phyloP scores from a whole-genome alignment of 2,329 filamentous ascomycete genomes.

The Fonsecaea pugnacius region DNA sequence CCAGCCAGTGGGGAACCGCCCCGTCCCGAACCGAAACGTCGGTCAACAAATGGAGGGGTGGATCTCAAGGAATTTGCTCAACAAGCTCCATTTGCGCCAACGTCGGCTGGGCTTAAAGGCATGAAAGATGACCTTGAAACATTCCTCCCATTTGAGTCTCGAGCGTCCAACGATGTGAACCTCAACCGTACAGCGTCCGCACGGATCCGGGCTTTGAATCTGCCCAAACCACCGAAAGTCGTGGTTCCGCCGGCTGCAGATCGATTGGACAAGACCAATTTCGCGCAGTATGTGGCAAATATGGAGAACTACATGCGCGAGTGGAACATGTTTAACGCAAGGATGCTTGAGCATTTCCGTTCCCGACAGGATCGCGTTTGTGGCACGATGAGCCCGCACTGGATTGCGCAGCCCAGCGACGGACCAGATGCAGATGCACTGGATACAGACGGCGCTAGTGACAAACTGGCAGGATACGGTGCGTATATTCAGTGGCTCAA shows the following conservation, averaged over 20 bases:
- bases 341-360: constrained; percentile 61
- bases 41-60: constrained; percentile 40
- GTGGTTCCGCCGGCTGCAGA: constrained; percentile 47
- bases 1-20: constrained; percentile 1
- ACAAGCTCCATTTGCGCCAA: constrained; percentile 55
- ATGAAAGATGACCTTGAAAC: constrained; percentile 56
- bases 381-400: constrained; percentile 51
- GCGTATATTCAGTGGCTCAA: constrained; percentile 52
- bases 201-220: constrained; percentile 43
- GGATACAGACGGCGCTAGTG: constrained; percentile 18
- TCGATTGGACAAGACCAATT: constrained; percentile 53
- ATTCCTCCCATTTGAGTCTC: constrained; percentile 63
- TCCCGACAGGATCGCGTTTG: constrained; percentile 55
- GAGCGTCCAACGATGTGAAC: constrained; percentile 47
- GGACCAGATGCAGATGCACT: constrained; percentile 33
- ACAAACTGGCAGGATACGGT: constrained; percentile 47
- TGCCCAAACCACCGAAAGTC: constrained; percentile 58
- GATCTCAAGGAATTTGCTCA: constrained; percentile 58
- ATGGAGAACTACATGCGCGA: constrained; percentile 61
- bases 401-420: constrained; percentile 57
- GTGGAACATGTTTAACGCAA: constrained; percentile 61
- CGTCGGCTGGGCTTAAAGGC: constrained; percentile 56
- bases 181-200: constrained; percentile 47
- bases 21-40: constrained; percentile 15
- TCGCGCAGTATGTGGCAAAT: constrained; percentile 56